Conservation (phyloP, 768 basidiomycete species). For the Collybiopsis confluens region DNA sequence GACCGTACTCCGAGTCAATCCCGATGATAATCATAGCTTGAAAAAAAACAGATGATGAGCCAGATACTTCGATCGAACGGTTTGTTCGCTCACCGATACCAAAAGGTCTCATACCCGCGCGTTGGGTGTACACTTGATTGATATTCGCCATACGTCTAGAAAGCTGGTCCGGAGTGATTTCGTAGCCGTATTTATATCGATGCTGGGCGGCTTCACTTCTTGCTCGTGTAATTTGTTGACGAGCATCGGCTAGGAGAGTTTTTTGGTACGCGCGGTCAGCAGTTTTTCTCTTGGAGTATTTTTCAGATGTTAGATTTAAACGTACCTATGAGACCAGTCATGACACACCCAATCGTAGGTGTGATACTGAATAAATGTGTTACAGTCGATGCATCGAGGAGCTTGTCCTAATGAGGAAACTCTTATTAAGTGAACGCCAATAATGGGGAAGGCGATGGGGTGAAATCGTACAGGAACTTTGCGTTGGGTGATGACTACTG, state of each 20-base stretch:
- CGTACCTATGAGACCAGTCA: conserved; percentile 94
- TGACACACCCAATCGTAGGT: conserved; percentile 93
- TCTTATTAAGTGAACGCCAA: no score
- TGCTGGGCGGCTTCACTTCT: conserved; percentile 87
- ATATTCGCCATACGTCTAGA: conserved; percentile 94
- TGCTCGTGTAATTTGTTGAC: conserved; percentile 83
- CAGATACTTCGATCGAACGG: background rate
- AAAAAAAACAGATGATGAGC: background rate
- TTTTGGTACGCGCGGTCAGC: background rate
- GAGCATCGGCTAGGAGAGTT: conserved; percentile 98
- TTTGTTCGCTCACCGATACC: conserved; percentile 72
- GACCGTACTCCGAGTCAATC: conserved; percentile 83
- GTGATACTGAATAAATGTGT: conserved; percentile 97
- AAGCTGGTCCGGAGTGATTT: conserved; percentile 96
- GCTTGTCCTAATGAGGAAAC: conserved; percentile 91
- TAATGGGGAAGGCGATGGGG: no score
- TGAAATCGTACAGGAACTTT: conserved; percentile 93
- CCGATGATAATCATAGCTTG: conserved; percentile 96
- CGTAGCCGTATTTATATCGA: conserved; percentile 95
- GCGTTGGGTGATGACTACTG: conserved; percentile 96
- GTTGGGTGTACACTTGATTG: conserved; percentile 98
- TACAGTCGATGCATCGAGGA: conserved; percentile 89
- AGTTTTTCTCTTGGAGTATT: conserved; percentile 1
- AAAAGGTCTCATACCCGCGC: conserved; percentile 93
- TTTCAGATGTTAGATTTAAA: conserved; percentile 6